Evolutionary conservation across 2,329 filamentous ascomycete genomes (phyloP).

Genomic region (Thelonectria discophora): DNA sequence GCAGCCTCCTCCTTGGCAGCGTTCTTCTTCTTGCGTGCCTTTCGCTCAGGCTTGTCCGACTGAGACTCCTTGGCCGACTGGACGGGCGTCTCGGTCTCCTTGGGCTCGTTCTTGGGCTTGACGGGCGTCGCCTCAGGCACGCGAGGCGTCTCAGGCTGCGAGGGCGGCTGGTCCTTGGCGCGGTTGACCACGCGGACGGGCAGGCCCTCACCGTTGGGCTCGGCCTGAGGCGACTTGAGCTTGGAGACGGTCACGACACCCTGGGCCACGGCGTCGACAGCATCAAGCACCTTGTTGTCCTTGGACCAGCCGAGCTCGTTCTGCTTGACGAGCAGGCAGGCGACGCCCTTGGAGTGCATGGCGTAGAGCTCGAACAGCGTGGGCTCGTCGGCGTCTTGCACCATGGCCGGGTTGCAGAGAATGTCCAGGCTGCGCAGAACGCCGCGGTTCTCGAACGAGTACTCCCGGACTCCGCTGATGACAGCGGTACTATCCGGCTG

Average conservation of each 20-base stretch:
- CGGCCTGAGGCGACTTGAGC: constrained; percentile 64
- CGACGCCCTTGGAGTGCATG: constrained; percentile 98
- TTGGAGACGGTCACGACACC: constrained; percentile 80
- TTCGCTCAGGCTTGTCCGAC: constrained; percentile 69
- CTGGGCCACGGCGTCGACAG: constrained; percentile 78
- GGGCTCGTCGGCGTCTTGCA: constrained; percentile 71
- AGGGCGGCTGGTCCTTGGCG: constrained; percentile 48
- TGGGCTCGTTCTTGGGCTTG: constrained; percentile 56
- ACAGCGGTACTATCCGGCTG: constrained; percentile 95
- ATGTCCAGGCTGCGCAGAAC: constrained; percentile 91
- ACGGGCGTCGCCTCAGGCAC: constrained; percentile 47
- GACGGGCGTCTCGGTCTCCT: constrained; percentile 57
- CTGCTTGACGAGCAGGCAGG: constrained; percentile 85
- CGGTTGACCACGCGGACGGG: constrained; percentile 49
- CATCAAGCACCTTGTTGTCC: constrained; percentile 85
- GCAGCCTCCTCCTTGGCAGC: constrained; percentile 56
- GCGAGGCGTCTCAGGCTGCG: constrained; percentile 42
- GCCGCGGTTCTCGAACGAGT: constrained; percentile 88
- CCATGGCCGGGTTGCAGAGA: constrained; percentile 74
- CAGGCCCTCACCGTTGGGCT: constrained; percentile 49
- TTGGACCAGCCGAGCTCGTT: constrained; percentile 90
- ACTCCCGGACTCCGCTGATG: constrained; percentile 95
- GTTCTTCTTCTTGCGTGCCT: constrained; percentile 72
- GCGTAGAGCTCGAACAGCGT: constrained; percentile 93
- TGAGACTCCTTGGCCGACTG: constrained; percentile 51